Percentiles rank a stretch among this genome's conserved stretches.
phyloP scores from a whole-genome alignment of 2,329 filamentous ascomycete genomes.

The Stachybotrys elegans region DNA sequence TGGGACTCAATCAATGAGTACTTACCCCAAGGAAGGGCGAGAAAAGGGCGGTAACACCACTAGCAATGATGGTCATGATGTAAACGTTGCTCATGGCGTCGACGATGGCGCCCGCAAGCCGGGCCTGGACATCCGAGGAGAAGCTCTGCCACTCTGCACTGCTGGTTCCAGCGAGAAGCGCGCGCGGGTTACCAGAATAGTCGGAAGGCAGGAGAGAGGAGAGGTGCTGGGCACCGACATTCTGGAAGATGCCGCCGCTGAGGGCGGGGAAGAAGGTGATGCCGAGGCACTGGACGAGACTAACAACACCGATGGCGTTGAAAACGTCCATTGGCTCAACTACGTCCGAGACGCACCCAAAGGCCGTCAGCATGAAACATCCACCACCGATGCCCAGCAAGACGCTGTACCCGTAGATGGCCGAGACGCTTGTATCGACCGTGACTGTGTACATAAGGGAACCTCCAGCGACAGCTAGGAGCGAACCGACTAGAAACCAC shows the following conservation, averaged over 20 bases:
- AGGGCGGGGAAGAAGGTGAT: constrained; percentile 7
- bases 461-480: constrained; percentile 27
- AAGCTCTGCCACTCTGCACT: not conserved
- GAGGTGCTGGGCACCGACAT: not conserved
- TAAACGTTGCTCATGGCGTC: constrained; percentile 11
- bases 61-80: constrained; percentile 27
- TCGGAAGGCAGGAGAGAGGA: not conserved
- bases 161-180: not conserved
- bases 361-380: constrained; percentile 24
- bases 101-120: not conserved
- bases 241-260: constrained; percentile 12
- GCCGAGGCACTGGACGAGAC: constrained; percentile 14
- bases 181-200: not conserved
- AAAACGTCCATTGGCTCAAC: constrained; percentile 20
- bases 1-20: not conserved
- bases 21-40: constrained; percentile 5
- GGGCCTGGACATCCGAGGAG: not conserved
- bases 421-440: constrained; percentile 11
- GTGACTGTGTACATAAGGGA: constrained; percentile 27
- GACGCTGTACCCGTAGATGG: constrained; percentile 27
- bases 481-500: constrained; percentile 31
- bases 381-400: constrained; percentile 35
- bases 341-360: constrained; percentile 24
- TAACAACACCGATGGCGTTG: constrained; percentile 28
- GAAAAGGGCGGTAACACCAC: constrained; percentile 14